phyloP scores from a whole-genome alignment of 2,329 filamentous ascomycete species.

The Penicillium brasilianum region DNA sequence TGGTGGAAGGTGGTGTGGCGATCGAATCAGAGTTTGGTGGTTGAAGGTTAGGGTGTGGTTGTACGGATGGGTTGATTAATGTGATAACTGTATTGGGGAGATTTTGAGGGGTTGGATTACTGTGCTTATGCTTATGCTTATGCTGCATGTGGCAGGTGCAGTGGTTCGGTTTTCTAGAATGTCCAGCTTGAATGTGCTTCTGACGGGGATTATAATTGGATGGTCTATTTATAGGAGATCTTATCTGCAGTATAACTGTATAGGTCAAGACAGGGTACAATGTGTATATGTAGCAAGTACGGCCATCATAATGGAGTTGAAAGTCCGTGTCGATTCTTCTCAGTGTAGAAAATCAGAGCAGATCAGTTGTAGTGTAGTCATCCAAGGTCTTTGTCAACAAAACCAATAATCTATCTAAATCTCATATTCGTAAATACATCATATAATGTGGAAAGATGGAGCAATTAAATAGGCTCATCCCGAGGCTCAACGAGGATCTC shows the following conservation, averaged over 20 bases:
- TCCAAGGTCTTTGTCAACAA: neutral
- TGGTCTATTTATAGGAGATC: neutral
- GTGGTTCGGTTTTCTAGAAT: neutral
- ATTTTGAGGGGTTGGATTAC: neutral
- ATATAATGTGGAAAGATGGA: neutral
- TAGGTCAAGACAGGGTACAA: neutral
- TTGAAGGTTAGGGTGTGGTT: neutral
- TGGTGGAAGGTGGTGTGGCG: slow-evolving; percentile 9
- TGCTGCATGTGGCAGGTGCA: neutral
- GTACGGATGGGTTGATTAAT: neutral
- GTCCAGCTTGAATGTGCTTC: too few relatives aligned
- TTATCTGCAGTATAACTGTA: neutral
- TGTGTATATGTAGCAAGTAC: neutral
- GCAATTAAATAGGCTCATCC: slow-evolving; percentile 60
- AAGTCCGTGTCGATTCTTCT: neutral
- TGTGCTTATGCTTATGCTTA: neutral
- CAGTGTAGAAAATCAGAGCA: neutral
- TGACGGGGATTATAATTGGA: neutral
- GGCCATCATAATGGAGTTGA: neutral
- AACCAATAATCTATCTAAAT: neutral
- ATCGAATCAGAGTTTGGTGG: slow-evolving; percentile 4
- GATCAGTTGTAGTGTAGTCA: too few relatives aligned
- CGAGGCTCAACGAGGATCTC: slow-evolving; percentile 79
- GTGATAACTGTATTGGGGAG: neutral
- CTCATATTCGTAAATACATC: neutral